Evolutionary conservation across 179 eudicot species (phyloP).

Genomic region (Nepenthes alata): DNA sequence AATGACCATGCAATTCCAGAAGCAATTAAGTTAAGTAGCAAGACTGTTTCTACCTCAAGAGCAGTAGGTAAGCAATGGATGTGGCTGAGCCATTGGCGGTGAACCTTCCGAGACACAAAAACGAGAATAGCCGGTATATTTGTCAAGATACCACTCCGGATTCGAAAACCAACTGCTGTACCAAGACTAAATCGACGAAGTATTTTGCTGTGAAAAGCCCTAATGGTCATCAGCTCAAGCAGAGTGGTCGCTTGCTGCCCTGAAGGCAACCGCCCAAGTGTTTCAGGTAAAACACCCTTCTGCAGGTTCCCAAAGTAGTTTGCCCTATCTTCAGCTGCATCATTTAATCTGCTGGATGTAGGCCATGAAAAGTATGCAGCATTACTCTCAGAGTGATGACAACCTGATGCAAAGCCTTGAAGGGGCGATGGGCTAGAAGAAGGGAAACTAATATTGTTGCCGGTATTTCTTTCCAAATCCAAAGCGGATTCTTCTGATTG

Average conservation of each 20-base stretch:
- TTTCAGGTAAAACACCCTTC: conserved; percentile 78
- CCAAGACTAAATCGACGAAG: conserved; percentile 88
- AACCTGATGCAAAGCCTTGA: conserved; percentile 66
- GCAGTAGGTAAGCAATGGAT: conserved; percentile 84
- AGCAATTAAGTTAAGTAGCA: too few species aligned
- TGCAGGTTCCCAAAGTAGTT: conserved; percentile 86
- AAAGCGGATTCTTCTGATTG: conserved; percentile 86
- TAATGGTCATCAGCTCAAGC: conserved; percentile 87
- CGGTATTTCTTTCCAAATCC: conserved; percentile 55
- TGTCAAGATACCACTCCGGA: conserved; percentile 70
- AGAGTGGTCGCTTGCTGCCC: conserved; percentile 80
- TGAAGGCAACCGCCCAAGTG: conserved; percentile 54
- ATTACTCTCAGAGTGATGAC: conserved; percentile 77
- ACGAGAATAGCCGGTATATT: conserved; percentile 87
- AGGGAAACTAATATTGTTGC: conserved; percentile 43
- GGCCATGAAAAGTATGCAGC: conserved; percentile 96
- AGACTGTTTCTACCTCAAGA: conserved; percentile 43
- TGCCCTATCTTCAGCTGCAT: conserved; percentile 89
- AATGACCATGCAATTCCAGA: neutral
- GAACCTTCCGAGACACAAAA: conserved; percentile 85
- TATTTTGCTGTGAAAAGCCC: conserved; percentile 93
- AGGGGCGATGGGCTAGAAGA: conserved; percentile 41
- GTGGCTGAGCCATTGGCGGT: conserved; percentile 80
- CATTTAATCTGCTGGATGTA: conserved; percentile 59
- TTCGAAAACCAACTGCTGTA: conserved; percentile 88